Conservation (phyloP, 1,284 basidiomycete species). For the Violaceomyces palustris region DNA sequence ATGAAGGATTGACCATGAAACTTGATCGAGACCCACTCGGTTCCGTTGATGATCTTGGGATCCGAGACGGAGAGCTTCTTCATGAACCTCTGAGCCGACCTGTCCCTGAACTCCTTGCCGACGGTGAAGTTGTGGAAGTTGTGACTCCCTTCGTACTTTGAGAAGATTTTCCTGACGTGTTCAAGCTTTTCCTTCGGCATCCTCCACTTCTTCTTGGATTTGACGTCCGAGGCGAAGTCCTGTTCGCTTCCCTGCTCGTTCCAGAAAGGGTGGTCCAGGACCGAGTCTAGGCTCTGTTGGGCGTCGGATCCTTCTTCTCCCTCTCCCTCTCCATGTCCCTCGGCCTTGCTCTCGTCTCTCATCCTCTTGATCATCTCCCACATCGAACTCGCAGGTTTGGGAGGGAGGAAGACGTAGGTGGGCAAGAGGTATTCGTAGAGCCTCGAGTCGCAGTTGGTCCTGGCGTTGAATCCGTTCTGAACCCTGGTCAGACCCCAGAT, state of each 20-base stretch:
- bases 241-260: conserved; percentile 15
- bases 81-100: conserved; percentile 67
- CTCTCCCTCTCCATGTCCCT: too few relatives aligned
- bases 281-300: conserved; percentile 2
- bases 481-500: conserved; percentile 85
- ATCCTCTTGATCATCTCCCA: conserved; percentile 36
- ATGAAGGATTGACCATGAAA: conserved; percentile 98
- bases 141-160: conserved; percentile 34
- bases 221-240: conserved; percentile 35
- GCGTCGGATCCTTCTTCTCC: conserved; percentile 4
- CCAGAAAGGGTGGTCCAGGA: conserved; percentile 49
- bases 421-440: conserved; percentile 97
- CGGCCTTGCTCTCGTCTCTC: conserved; percentile 4
- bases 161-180: conserved; percentile 33
- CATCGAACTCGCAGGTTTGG: conserved; percentile 62
- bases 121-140: conserved; percentile 99
- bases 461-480: conserved; percentile 87
- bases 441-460: conserved; percentile 69
- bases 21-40: conserved; percentile 89
- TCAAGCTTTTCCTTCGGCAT: conserved; percentile 20
- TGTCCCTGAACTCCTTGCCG: conserved; percentile 75
- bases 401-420: conserved; percentile 86
- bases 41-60: conserved; percentile 69
- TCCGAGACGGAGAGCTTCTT: conserved; percentile 41
- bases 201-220: conserved; percentile 43